Evolutionary conservation across 73 alveolate genomes (phyloP).

Genomic region (Paramecium tetraurelia): DNA sequence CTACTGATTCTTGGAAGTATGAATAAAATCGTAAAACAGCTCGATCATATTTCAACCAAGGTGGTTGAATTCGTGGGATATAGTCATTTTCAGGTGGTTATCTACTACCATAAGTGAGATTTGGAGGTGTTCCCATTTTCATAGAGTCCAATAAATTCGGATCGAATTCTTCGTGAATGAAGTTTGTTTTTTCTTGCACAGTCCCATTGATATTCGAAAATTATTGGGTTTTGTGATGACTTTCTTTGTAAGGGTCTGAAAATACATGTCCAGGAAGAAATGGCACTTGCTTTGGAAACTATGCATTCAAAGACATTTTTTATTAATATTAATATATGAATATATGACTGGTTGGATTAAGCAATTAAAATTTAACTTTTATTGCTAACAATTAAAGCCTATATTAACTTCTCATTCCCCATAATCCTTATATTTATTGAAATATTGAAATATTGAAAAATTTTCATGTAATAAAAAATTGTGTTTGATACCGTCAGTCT

Average conservation of each 20-base stretch:
- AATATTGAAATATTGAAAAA: not conserved
- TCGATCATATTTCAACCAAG: conserved; percentile 87
- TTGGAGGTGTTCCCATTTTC: conserved; percentile 60
- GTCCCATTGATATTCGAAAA: conserved; percentile 18
- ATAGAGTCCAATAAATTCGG: conserved; percentile 53
- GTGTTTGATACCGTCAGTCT: not conserved
- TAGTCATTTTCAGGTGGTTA: conserved; percentile 80
- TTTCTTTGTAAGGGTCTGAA: conserved; percentile 53
- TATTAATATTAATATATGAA: not conserved
- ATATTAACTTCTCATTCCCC: not conserved
- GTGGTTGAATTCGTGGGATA: conserved; percentile 84
- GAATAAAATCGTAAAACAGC: conserved; percentile 89
- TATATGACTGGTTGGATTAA: not conserved
- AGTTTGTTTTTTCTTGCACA: conserved; percentile 51
- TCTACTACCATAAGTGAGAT: conserved; percentile 54
- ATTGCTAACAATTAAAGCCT: not conserved
- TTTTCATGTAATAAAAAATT: not conserved
- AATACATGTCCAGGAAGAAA: conserved; percentile 60
- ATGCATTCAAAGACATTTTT: not conserved
- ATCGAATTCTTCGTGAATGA: conserved; percentile 43
- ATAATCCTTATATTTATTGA: not conserved
- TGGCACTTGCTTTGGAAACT: conserved; percentile 15
- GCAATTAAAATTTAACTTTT: not conserved
- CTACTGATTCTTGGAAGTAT: conserved; percentile 94
- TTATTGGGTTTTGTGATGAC: conserved; percentile 54